Conservation (phyloP, 1,139 yeast genomes). For the Arxiozyma bovina region DNA sequence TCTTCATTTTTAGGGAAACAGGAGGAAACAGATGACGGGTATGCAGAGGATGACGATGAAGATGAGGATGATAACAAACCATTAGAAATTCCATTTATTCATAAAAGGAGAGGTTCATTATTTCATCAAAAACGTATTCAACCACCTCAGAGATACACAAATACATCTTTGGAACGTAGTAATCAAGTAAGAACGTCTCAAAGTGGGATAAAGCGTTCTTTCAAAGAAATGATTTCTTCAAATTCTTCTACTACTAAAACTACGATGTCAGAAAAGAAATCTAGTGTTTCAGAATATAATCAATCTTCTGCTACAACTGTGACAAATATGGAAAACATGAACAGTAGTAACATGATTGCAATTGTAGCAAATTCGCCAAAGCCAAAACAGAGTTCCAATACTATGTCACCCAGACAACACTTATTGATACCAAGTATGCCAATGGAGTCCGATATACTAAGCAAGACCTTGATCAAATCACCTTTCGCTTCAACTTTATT, state of each 20-base stretch:
- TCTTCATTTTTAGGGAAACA: slow-evolving; percentile 1
- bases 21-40: slow-evolving; percentile 28
- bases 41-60: slow-evolving; percentile 31
- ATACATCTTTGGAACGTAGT: neutral
- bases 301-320: neutral
- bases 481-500: slow-evolving; percentile 4
- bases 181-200: neutral
- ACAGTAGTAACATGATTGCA: neutral
- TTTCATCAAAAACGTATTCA: slow-evolving; percentile 8
- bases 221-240: neutral
- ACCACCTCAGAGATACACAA: slow-evolving; percentile 3
- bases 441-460: neutral
- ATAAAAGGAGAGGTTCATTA: slow-evolving; percentile 17
- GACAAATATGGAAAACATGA: neutral
- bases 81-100: slow-evolving; percentile 32
- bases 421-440: slow-evolving; percentile 1
- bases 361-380: neutral
- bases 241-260: neutral
- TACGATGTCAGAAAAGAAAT: neutral
- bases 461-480: slow-evolving; percentile 4
- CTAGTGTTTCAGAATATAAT: neutral
- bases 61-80: slow-evolving; percentile 29
- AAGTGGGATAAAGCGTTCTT: neutral
- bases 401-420: slow-evolving; percentile 1
- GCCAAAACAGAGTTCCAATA: neutral